These are phyloP conservation scores for Entrophospora sp. DNA, from an alignment of 192 early-diverging fungal species.

Conservation along the genomic window DNA sequence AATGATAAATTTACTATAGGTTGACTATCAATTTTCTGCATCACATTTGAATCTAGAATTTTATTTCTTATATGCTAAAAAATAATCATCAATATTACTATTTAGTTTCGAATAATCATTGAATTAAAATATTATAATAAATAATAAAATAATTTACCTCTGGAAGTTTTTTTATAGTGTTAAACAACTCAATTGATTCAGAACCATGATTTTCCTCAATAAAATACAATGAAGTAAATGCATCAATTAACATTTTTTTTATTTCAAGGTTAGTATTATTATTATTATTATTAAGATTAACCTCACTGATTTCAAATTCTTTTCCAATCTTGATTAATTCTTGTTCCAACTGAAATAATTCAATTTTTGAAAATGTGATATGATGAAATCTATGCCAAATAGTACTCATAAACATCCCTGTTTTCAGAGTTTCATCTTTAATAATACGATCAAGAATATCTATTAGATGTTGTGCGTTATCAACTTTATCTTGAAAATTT, in stretches of 20 bases:
- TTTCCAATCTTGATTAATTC: constrained; percentile 24
- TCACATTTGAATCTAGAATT: not conserved
- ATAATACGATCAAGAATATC: constrained; percentile 25
- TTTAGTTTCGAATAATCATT: not conserved
- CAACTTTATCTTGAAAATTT: constrained; percentile 16
- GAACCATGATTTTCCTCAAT: constrained; percentile 48
- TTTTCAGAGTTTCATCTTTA: constrained; percentile 27
- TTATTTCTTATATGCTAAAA: not conserved
- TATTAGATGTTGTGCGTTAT: constrained; percentile 3
- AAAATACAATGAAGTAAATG: constrained; percentile 58
- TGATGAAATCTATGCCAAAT: constrained; percentile 48
- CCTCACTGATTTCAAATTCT: not conserved
- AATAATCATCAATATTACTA: not conserved
- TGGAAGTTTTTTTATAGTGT: constrained; percentile 42
- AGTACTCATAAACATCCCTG: constrained; percentile 42
- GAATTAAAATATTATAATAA: no score
- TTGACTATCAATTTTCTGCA: no score
- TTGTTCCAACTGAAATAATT: constrained; percentile 34
- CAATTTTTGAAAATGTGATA: constrained; percentile 34
- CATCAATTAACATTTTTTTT: constrained; percentile 58
- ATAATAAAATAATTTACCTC: constrained; percentile 28
- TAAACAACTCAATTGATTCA: constrained; percentile 22
- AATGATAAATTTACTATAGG: no score
- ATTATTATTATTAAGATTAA: not conserved
- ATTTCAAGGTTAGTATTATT: no score